Evolutionary conservation across 148 eudicot genomes (phyloP), one percentile per base, ranked within the genome.

Genomic region (Rhododendron kiyosumense): DNA sequence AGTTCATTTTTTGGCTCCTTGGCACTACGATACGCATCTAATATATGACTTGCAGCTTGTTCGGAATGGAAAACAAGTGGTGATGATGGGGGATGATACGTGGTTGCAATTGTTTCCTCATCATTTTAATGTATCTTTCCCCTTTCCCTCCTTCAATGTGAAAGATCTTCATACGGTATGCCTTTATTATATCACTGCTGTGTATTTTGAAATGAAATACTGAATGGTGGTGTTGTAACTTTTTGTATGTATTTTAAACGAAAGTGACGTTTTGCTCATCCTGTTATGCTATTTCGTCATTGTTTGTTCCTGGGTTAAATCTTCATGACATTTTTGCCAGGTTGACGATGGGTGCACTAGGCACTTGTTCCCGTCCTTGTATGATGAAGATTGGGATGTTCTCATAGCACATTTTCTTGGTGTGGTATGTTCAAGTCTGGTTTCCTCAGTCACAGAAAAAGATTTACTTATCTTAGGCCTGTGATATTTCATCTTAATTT

Each of bases 41-140:
- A 52, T 63, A 36, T 87, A 74, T 74, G 81, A 51, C 76, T 81
- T 88, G 87, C 92, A 96, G 99, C 87, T 97, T 86, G 95, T 89
- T 87, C 92, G 90, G 87, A 95, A 93, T 91, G 99, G 99, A 86
- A 97, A 97, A 87, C 94, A 92, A 80, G 98, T 97, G 86, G 93
- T 93, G 87, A 94, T 97, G 99, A 95, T 97, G 99, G 99, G 99
- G 85, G 99, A 97, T 90, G 99, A 97, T 88, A 97, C 99, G 20
- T 97, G 99, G 99, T 69, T 93, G 90, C 98, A 97, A 87, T 84
- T 95, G 89, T 97, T 97, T 87, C 99, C 99, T 69, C 89, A 93
- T 83, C 99, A 97, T 89, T 97, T 97, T 85, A 89, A 92, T 83
- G 89, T 81, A 84, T 94, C 98, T 87, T 95, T 92, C 88, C 98